These are phyloP conservation scores for Fusarium tanahbumbuense DNA, from an alignment of 2,329 filamentous ascomycete genomes.

Conservation along the genomic window DNA sequence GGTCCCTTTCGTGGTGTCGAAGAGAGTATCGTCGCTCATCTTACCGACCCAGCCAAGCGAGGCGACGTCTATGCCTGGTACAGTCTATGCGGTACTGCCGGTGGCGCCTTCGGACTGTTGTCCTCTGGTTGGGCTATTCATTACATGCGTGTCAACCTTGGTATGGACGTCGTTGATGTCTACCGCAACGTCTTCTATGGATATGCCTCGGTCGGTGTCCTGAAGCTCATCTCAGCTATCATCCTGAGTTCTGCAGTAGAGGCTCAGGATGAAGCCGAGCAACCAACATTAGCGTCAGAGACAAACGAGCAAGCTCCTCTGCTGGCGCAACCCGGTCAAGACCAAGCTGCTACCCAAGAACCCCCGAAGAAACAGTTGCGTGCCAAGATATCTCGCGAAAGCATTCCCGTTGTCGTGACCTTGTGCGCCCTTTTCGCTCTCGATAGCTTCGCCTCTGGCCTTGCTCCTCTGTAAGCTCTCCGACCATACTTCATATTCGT, in stretches of 20 bases:
- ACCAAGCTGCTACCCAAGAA: background rate
- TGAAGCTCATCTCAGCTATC: constrained; percentile 67
- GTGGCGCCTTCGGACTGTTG: constrained; percentile 70
- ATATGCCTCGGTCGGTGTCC: constrained; percentile 57
- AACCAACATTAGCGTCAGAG: background rate
- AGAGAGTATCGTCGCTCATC: constrained; percentile 69
- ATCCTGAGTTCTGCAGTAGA: constrained; percentile 62
- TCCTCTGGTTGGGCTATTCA: constrained; percentile 70
- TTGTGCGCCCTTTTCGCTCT: constrained; percentile 75
- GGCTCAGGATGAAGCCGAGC: constrained; percentile 39
- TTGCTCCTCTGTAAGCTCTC: constrained; percentile 69
- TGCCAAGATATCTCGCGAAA: constrained; percentile 68
- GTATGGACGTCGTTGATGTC: constrained; percentile 59
- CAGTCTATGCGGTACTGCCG: constrained; percentile 67
- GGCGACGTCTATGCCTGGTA: constrained; percentile 73
- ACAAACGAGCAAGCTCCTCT: constrained; percentile 46
- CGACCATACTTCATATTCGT: fast-evolving
- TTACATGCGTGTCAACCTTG: constrained; percentile 55
- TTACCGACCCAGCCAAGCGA: constrained; percentile 59
- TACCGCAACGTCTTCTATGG: constrained; percentile 66
- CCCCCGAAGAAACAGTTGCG: constrained; percentile 53
- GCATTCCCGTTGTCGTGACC: constrained; percentile 64
- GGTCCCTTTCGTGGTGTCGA: constrained; percentile 72
- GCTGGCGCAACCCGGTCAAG: constrained; percentile 6
- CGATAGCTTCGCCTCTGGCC: constrained; percentile 76